Percentiles rank a stretch among this genome's conserved stretches.
These are phyloP conservation scores for Pleurotus pulmonarius DNA, from an alignment of 768 basidiomycete genomes.

Conservation along the genomic window DNA sequence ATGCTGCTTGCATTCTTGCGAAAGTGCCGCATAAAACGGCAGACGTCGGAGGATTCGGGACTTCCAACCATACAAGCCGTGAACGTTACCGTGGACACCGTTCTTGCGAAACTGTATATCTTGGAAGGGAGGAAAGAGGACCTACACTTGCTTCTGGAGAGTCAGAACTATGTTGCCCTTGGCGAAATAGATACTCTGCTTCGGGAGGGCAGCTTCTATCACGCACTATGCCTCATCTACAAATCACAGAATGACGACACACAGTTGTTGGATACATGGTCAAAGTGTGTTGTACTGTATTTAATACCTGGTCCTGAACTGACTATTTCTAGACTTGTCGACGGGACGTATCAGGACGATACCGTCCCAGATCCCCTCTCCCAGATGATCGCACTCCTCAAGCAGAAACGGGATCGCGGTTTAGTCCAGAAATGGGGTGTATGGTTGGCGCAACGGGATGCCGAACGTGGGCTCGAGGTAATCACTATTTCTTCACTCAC, in stretches of 20 bases:
- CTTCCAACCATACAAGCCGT: constrained; percentile 10
- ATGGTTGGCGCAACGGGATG: constrained; percentile 73
- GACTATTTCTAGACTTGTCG: constrained; percentile 46
- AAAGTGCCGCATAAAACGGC: constrained; percentile 51
- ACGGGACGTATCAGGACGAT: constrained; percentile 61
- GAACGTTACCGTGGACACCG: constrained; percentile 64
- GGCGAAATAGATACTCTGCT: constrained; percentile 63
- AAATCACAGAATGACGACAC: constrained; percentile 48
- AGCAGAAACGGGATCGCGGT: constrained; percentile 51
- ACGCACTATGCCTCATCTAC: constrained; percentile 60
- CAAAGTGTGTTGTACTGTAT: constrained; percentile 46
- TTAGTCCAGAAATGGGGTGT: constrained; percentile 73
- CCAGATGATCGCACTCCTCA: constrained; percentile 55
- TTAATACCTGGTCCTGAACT: background rate
- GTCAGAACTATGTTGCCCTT: constrained; percentile 50
- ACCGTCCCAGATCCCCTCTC: constrained; percentile 61
- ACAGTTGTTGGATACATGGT: constrained; percentile 66
- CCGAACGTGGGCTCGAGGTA: constrained; percentile 71
- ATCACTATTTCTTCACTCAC: constrained; percentile 3
- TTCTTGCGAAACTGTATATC: constrained; percentile 71
- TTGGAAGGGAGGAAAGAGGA: constrained; percentile 58
- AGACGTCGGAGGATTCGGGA: constrained; percentile 26
- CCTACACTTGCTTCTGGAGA: constrained; percentile 53
- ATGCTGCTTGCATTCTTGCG: constrained; percentile 73
- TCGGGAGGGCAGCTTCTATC: constrained; percentile 47